Percentiles rank a stretch among this genome's conserved stretches.
phyloP scores from a whole-genome alignment of 2,329 filamentous ascomycete species.

The Penicillium palitans region DNA sequence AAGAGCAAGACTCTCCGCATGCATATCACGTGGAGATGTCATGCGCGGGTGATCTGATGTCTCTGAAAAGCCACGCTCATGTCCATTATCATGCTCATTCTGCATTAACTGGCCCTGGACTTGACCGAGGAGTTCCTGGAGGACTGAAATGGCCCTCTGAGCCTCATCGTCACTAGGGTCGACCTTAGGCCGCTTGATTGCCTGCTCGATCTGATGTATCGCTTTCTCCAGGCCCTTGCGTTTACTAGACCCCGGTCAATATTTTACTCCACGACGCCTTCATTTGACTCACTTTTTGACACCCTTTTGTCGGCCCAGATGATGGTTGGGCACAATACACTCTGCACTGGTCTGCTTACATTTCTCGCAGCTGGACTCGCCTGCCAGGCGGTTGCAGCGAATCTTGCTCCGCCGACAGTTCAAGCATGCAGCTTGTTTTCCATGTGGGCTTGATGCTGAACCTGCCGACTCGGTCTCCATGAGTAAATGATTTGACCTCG shows the following conservation, averaged over 20 bases:
- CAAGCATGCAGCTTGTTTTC: conserved; percentile 56
- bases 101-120: conserved; percentile 44
- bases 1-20: conserved; percentile 56
- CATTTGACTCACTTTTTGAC: conserved; percentile 66
- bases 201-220: conserved; percentile 71
- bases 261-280: neutral
- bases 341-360: conserved; percentile 60
- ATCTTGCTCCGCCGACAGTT: conserved; percentile 68
- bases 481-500: neutral
- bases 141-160: conserved; percentile 43
- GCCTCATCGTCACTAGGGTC: conserved; percentile 46
- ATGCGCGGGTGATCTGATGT: conserved; percentile 27
- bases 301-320: conserved; percentile 71
- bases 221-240: conserved; percentile 73
- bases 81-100: conserved; percentile 29
- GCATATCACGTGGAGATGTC: conserved; percentile 26
- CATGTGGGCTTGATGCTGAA: conserved; percentile 15
- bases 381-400: conserved; percentile 60
- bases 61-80: conserved; percentile 35
- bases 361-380: conserved; percentile 58
- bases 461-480: conserved; percentile 18
- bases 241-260: conserved; percentile 55
- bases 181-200: conserved; percentile 57
- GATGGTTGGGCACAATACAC: conserved; percentile 70
- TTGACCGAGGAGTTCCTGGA: conserved; percentile 54